Evolutionary conservation across 768 basidiomycete species (phyloP).

Genomic region (Russula virescens): DNA sequence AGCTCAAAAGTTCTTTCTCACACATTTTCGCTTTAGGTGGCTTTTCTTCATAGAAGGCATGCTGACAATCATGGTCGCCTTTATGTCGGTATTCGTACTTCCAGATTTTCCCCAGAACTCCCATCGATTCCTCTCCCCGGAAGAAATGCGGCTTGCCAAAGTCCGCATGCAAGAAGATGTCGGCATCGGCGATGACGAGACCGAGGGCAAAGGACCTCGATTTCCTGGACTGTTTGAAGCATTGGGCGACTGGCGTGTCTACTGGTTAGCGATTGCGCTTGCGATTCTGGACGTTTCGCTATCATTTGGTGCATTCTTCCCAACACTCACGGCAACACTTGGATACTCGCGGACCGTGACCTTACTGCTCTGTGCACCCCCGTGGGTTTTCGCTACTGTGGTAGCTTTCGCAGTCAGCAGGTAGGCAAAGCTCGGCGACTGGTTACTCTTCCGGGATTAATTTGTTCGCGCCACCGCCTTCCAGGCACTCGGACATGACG

Average conservation of each 20-base stretch:
- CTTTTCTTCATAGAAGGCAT: constrained; percentile 65
- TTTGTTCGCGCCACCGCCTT: background rate
- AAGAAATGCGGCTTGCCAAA: constrained; percentile 54
- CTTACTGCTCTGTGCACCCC: constrained; percentile 72
- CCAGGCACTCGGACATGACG: constrained; percentile 62
- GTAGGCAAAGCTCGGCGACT: constrained; percentile 24
- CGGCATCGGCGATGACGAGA: constrained; percentile 47
- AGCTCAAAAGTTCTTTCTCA: background rate
- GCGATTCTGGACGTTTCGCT: constrained; percentile 56
- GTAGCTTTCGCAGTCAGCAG: constrained; percentile 48
- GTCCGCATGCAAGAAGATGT: constrained; percentile 60
- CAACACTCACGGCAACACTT: constrained; percentile 68
- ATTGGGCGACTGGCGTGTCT: constrained; percentile 74
- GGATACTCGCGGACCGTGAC: constrained; percentile 60
- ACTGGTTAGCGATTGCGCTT: constrained; percentile 67
- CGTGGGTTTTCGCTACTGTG: constrained; percentile 60
- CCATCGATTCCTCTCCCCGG: constrained; percentile 51
- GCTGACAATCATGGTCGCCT: constrained; percentile 48
- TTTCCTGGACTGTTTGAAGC: constrained; percentile 51
- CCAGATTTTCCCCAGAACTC: constrained; percentile 69
- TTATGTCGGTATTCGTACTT: constrained; percentile 55
- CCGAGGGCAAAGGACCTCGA: constrained; percentile 32
- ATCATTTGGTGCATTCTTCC: constrained; percentile 78
- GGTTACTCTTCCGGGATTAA: background rate
- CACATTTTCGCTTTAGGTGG: constrained; percentile 42